Evolutionary conservation across 305 asterid species (phyloP), one percentile per base, ranked within the genome.

Genomic region (Nicotiana rustica): DNA sequence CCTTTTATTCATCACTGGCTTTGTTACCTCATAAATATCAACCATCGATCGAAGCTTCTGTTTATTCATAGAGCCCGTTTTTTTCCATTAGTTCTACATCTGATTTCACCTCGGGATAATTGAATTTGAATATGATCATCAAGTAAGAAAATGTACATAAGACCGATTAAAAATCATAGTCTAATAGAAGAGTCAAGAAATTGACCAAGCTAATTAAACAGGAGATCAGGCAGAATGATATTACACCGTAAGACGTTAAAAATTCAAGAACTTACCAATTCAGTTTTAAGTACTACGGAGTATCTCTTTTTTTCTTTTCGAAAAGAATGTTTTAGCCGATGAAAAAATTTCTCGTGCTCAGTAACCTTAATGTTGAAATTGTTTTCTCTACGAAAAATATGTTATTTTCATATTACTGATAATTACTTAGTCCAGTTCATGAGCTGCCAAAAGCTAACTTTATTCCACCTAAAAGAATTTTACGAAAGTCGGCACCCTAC

Each of bases 11-110:
- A 17, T 33, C 36, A 65, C 44, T 4, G 41, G 12, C 3, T 66
- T 67, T 33, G 47, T 33, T 67, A 44, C 41, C 18, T 67, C 73
- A 31, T 66, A 21, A 6, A 64, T 64, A 64, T 64, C 70, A 66
- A 66, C 44, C 2, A 31, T 66, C 13, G 71, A 66, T 31, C 33
- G 33, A 31, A 31, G 33, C 33, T 31, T 31, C 33, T 2, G 33
- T 31, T 31, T 31, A 31, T 31, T 31, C 33, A 31, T 31, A 31
- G 33, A 31, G 33, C 33, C 33, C 33, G 33, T 31, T 31, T 31
- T 31, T 31, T 31, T 31, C 33, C 33, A 25, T 25, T 25, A 25
- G 25, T 25, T 25, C 25, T 25, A 31, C 3, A 1, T 25, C 25
- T 31, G 33, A 31, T 1, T 31, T 31, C 33, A 31, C 33, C 33